Conservation (phyloP, 805 yeast genomes). For the Yarrowia sp. region DNA sequence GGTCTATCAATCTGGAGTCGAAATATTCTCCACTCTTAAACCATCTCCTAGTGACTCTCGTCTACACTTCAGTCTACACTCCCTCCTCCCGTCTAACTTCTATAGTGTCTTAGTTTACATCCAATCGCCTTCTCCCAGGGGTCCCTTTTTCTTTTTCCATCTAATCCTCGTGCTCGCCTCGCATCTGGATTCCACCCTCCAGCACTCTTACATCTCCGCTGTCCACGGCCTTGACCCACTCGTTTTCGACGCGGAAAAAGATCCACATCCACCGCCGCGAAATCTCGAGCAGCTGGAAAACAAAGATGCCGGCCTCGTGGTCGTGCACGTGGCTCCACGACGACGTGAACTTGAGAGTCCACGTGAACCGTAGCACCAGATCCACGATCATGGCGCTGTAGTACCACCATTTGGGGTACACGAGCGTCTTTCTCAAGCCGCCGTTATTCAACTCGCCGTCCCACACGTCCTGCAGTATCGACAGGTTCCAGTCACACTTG, state of each 20-base stretch:
- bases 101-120: too few relatives aligned
- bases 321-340: constrained; percentile 35
- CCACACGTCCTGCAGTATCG: constrained; percentile 43
- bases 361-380: constrained; percentile 64
- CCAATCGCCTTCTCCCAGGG: too few relatives aligned
- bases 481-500: constrained; percentile 81
- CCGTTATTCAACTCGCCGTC: constrained; percentile 27
- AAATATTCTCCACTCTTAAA: too few relatives aligned
- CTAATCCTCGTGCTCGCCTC: constrained; percentile 18
- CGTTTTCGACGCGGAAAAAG: constrained; percentile 77
- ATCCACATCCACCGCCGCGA: constrained; percentile 89
- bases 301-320: constrained; percentile 57
- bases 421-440: constrained; percentile 34
- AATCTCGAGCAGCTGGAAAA: constrained; percentile 70
- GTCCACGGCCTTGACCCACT: constrained; percentile 42
- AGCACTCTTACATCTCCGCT: not conserved
- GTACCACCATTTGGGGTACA: constrained; percentile 44
- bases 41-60: too few relatives aligned
- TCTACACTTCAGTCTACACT: too few relatives aligned
- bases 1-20: too few relatives aligned
- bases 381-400: constrained; percentile 58
- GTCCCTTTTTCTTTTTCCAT: not conserved
- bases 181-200: constrained; percentile 9
- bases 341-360: constrained; percentile 59
- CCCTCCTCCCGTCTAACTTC: too few relatives aligned